Conservation (phyloP, 2,329 filamentous ascomycete species). For the Fusarium protoensiforme region DNA sequence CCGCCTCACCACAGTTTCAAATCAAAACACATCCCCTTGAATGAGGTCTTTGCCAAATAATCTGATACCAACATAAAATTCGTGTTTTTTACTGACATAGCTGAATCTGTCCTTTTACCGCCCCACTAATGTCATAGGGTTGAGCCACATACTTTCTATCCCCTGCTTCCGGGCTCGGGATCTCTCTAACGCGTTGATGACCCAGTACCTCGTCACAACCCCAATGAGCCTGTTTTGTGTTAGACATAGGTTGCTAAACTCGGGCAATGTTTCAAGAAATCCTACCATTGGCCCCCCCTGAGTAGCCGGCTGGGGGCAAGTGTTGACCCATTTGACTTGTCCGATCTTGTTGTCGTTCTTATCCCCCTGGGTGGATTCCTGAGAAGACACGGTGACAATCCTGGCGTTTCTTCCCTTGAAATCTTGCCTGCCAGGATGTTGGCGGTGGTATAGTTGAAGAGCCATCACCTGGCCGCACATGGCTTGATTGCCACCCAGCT, state of each 20-base stretch:
- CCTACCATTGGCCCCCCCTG: background rate
- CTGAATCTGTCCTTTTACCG: background rate
- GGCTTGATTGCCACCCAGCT: background rate
- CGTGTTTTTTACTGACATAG: background rate
- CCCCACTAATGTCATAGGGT: background rate
- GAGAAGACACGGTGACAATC: background rate
- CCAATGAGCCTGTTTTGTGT: background rate
- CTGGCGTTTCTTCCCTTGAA: background rate
- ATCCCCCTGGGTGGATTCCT: background rate
- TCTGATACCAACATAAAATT: background rate
- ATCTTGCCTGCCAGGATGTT: background rate
- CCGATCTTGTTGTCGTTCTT: background rate
- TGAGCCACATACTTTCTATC: background rate
- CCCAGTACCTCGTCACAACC: background rate
- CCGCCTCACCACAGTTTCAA: background rate
- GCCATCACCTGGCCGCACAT: background rate
- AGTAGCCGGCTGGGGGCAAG: background rate
- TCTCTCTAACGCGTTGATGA: background rate
- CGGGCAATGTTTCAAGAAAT: background rate
- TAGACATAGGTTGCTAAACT: background rate
- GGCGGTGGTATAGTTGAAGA: background rate
- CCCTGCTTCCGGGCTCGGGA: background rate
- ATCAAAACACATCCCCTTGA: too few relatives aligned
- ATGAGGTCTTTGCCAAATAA: background rate
- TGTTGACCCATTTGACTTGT: background rate